Evolutionary conservation across 2,329 filamentous ascomycete genomes (phyloP).

Genomic region (Xylaria polymorpha): DNA sequence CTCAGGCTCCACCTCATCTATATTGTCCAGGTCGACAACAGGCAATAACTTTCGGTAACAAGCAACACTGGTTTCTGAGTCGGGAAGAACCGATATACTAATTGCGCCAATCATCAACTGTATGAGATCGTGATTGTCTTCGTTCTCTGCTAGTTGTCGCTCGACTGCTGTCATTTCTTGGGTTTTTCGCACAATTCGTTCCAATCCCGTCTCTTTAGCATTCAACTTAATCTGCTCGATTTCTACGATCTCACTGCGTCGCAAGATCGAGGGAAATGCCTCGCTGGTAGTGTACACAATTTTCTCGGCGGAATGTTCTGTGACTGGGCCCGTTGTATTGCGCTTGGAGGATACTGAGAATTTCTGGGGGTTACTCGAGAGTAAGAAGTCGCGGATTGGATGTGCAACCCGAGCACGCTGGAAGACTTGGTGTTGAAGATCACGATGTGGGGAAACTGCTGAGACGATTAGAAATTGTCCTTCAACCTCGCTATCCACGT

Average conservation of each 20-base stretch:
- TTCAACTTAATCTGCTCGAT: slow-evolving; percentile 74
- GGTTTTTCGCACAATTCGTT: slow-evolving; percentile 90
- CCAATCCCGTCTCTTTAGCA: slow-evolving; percentile 87
- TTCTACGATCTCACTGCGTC: slow-evolving; percentile 84
- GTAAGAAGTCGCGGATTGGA: slow-evolving; percentile 82
- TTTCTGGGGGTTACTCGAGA: slow-evolving; percentile 79
- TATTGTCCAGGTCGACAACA: slow-evolving; percentile 57
- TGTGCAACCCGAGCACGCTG: slow-evolving; percentile 87
- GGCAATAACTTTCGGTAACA: slow-evolving; percentile 81
- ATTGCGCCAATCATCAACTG: slow-evolving; percentile 79
- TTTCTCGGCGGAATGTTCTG: slow-evolving; percentile 85
- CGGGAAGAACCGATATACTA: slow-evolving; percentile 78
- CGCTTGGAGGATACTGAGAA: slow-evolving; percentile 83
- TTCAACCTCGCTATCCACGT: slow-evolving; percentile 81
- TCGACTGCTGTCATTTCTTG: slow-evolving; percentile 83
- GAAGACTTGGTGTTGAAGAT: slow-evolving; percentile 84
- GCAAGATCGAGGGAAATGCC: slow-evolving; percentile 88
- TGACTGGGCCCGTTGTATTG: slow-evolving; percentile 73
- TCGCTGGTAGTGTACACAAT: slow-evolving; percentile 85
- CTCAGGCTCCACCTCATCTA: slow-evolving; percentile 60
- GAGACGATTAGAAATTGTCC: slow-evolving; percentile 90
- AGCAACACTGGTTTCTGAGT: slow-evolving; percentile 80
- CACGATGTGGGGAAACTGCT: slow-evolving; percentile 82
- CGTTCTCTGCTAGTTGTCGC: slow-evolving; percentile 77
- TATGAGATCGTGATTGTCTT: slow-evolving; percentile 77